Conservation (phyloP, 192 early-diverging fungal species). For the Piromyces sp. region DNA sequence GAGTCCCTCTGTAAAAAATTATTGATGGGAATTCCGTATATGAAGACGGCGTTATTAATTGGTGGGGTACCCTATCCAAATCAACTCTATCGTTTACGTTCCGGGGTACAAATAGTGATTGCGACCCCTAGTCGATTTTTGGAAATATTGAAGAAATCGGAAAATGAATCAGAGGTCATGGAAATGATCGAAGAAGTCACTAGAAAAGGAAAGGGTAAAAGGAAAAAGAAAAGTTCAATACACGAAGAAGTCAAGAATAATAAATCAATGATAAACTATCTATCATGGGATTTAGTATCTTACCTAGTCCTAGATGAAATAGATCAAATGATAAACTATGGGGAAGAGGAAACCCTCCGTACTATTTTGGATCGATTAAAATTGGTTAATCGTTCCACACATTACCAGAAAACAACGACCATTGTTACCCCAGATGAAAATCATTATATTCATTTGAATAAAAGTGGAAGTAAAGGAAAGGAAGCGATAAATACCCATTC, state of each 20-base stretch:
- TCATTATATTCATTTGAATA: background rate
- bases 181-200: background rate
- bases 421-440: background rate
- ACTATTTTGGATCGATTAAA: background rate
- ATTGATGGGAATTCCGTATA: background rate
- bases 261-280: background rate
- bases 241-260: too few species aligned
- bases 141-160: conserved; percentile 1
- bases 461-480: background rate
- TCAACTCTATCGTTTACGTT: conserved; percentile 27
- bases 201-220: too few species aligned
- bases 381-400: background rate
- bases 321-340: background rate
- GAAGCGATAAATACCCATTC: too few species aligned
- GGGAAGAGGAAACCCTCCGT: background rate
- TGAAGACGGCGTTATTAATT: conserved; percentile 23
- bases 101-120: conserved; percentile 30
- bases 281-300: background rate
- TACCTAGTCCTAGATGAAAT: background rate
- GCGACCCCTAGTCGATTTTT: conserved; percentile 34
- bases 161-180: background rate
- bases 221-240: too few species aligned
- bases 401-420: background rate
- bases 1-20: background rate
- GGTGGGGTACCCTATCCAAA: conserved; percentile 33